Base-by-base conservation (phyloP, 257 asterid genomes). In the Solanum bulbocastanum region DNA sequence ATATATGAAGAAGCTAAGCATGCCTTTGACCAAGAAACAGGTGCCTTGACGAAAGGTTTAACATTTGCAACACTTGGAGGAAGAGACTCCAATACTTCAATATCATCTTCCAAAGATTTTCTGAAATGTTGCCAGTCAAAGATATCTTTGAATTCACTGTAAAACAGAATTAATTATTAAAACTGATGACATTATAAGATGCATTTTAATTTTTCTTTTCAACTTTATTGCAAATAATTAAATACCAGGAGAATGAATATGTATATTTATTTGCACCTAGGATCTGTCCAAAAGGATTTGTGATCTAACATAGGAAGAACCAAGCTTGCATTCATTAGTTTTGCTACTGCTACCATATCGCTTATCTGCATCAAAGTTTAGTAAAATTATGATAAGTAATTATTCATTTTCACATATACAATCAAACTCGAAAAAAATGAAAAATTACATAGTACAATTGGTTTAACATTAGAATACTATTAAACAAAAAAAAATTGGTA, bases 21-120 rank as follows among this genome's bases (percentile, higher is more conserved):
- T 92, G 90, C 94, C 92, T 90, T 92, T 39, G 94, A 92, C 94
- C 94, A 92, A 44, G 94, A 90, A 79, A 73, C 83, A 0, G 90
- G 94, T 20, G 90, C 90, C 81, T 88, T 90, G 32, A 33, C 8
- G 27, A 85, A 32, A 6, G 91, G 91, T 76, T 87, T 88, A 35
- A 90, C 40, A 18, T 49, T 18, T 76, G 89, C 84, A 62, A 88
- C 62, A 10, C 44, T 42, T 10, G 91, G 82, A 10, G 92, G 92
- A 74, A 92, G 94, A 58, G 89, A 85, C 71, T 92, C 92, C 22
- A 88, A 23, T 5, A 92, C 88, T 35, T 81, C 88, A 84, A 92
- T 79, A 75, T 92, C 94, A 85, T 89, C 92, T 84, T 58, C 76
- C 35, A 92, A 83, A 72, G 91, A 58, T 82, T 88, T 89, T 15